Conservation (phyloP, 2,329 filamentous ascomycete species). For the Blastomyces silverae region DNA sequence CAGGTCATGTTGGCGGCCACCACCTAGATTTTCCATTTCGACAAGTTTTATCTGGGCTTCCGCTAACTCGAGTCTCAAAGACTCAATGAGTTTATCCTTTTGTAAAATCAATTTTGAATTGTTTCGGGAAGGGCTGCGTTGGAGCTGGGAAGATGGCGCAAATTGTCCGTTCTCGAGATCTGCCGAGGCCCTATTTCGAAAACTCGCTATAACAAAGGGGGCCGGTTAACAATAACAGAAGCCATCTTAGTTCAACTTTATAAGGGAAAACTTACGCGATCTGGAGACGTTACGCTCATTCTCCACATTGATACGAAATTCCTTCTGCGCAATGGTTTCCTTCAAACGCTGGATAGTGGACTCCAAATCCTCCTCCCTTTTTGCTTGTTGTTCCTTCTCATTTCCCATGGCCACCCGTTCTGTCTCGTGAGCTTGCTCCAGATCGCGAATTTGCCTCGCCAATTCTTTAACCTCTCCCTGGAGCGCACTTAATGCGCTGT, state of each 20-base stretch:
- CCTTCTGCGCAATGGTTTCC: slow-evolving; percentile 74
- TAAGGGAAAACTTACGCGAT: slow-evolving; percentile 41
- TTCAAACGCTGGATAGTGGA: slow-evolving; percentile 84
- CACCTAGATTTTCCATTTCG: slow-evolving; percentile 87
- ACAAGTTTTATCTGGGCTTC: slow-evolving; percentile 94
- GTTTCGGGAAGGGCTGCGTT: slow-evolving; percentile 81
- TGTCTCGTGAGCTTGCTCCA: slow-evolving; percentile 86
- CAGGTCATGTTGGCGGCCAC: slow-evolving; percentile 79
- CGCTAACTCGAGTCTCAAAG: slow-evolving; percentile 80
- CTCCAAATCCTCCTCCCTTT: slow-evolving; percentile 84
- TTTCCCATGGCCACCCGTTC: slow-evolving; percentile 81
- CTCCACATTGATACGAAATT: slow-evolving; percentile 47
- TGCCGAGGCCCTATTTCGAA: slow-evolving; percentile 50
- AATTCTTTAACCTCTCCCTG: slow-evolving; percentile 80
- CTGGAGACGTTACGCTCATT: slow-evolving; percentile 47
- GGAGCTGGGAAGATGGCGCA: slow-evolving; percentile 74
- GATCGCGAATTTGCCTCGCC: slow-evolving; percentile 75
- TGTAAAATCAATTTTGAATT: slow-evolving; percentile 86
- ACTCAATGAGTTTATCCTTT: slow-evolving; percentile 95
- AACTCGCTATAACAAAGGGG: slow-evolving; percentile 32
- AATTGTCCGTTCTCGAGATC: slow-evolving; percentile 71
- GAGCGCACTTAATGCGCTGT: slow-evolving; percentile 72
- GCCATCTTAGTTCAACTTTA: background rate
- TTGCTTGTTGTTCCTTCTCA: slow-evolving; percentile 82
- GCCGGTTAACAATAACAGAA: background rate